Evolutionary conservation across 495 filamentous ascomycete genomes (phyloP).

Genomic region (Oidiodendron maius): DNA sequence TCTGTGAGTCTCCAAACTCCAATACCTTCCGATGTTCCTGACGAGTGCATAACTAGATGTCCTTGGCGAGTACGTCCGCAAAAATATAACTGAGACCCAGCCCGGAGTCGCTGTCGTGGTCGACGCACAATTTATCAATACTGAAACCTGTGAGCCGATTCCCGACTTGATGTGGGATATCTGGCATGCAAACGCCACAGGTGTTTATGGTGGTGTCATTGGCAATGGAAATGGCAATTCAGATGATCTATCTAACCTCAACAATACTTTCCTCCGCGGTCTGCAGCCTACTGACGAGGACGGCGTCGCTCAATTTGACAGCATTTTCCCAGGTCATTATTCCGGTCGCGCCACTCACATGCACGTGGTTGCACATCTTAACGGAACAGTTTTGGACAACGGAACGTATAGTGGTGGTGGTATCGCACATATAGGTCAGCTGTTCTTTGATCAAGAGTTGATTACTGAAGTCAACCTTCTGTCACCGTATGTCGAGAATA

Average conservation of each 20-base stretch:
- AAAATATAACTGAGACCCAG: conserved; percentile 40
- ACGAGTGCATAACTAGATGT: no score
- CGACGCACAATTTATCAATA: conserved; percentile 50
- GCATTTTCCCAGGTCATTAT: conserved; percentile 57
- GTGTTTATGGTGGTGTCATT: conserved; percentile 42
- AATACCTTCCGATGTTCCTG: no score
- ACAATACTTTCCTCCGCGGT: conserved; percentile 45
- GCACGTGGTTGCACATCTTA: conserved; percentile 43
- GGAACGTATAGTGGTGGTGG: conserved; percentile 41
- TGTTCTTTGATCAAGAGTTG: conserved; percentile 57
- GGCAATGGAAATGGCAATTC: no score
- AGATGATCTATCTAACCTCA: no score
- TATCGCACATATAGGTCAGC: conserved; percentile 52
- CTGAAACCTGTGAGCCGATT: conserved; percentile 44
- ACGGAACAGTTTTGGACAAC: conserved; percentile 37
- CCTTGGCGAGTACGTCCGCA: conserved; percentile 47
- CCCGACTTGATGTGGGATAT: conserved; percentile 43
- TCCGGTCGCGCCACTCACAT: conserved; percentile 50
- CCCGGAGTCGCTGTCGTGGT: conserved; percentile 16
- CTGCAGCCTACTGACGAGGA: conserved; percentile 44
- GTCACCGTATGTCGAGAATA: conserved; percentile 52
- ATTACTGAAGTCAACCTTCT: conserved; percentile 37
- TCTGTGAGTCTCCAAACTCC: no score
- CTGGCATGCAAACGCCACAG: conserved; percentile 53
- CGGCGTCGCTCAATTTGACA: conserved; percentile 48